These are phyloP conservation scores for Boeremia exigua DNA, from an alignment of 2,329 filamentous ascomycete species.

Conservation along the genomic window DNA sequence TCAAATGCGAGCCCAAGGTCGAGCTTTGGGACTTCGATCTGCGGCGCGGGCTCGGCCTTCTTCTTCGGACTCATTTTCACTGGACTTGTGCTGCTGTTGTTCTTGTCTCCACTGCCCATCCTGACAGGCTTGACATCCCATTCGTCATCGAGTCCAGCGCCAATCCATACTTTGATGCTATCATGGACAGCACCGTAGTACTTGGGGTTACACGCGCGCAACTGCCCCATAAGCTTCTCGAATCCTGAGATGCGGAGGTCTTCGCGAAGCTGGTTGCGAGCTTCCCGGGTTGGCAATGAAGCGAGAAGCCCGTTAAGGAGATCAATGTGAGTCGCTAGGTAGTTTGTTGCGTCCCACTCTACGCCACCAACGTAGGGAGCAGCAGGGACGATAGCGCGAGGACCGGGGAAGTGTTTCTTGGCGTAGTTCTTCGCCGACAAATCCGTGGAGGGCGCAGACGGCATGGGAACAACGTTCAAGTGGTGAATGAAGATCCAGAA, in stretches of 20 bases:
- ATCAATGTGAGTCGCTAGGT: constrained; percentile 89
- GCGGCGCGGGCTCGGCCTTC: constrained; percentile 45
- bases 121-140: constrained; percentile 86
- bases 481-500: constrained; percentile 99
- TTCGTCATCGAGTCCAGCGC: constrained; percentile 82
- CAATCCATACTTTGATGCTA: constrained; percentile 86
- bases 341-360: constrained; percentile 98
- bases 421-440: constrained; percentile 50
- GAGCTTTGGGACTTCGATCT: constrained; percentile 48
- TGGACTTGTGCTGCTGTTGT: constrained; percentile 41
- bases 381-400: constrained; percentile 87
- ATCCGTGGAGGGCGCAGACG: constrained; percentile 39
- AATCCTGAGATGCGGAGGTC: constrained; percentile 84
- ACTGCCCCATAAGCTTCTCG: constrained; percentile 83
- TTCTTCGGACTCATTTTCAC: constrained; percentile 52
- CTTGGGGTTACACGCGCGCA: constrained; percentile 95
- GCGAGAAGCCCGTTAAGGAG: constrained; percentile 90
- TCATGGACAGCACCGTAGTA: constrained; percentile 94
- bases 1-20: constrained; percentile 44
- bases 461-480: constrained; percentile 80
- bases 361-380: constrained; percentile 96
- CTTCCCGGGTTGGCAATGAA: constrained; percentile 70
- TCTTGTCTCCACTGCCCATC: constrained; percentile 63
- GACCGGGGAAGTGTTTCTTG: constrained; percentile 79
- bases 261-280: constrained; percentile 79